These are phyloP conservation scores for Angomonas ambiguus DNA, from an alignment of 208 protist genomes.

Conservation along the genomic window DNA sequence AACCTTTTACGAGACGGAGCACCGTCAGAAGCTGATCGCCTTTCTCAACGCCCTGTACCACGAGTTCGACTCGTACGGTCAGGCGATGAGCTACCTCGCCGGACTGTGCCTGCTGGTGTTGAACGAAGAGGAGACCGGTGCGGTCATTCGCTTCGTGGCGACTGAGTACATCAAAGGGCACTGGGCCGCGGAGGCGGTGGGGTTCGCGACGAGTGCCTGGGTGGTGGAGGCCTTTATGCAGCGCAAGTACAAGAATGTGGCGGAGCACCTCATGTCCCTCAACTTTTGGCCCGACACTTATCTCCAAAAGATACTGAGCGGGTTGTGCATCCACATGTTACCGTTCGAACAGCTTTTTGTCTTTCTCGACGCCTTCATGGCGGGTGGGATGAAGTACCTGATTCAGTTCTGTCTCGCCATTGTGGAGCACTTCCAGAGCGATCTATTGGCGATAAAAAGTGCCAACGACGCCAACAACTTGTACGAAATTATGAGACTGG, in stretches of 20 bases:
- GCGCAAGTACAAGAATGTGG: slow-evolving; percentile 60
- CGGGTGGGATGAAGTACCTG: slow-evolving; percentile 67
- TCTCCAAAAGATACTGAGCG: slow-evolving; percentile 88
- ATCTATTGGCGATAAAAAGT: slow-evolving; percentile 59
- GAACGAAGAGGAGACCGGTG: slow-evolving; percentile 75
- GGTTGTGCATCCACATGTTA: slow-evolving; percentile 87
- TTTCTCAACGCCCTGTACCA: slow-evolving; percentile 80
- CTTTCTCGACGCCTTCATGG: slow-evolving; percentile 86
- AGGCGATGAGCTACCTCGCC: slow-evolving; percentile 90
- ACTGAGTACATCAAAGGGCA: slow-evolving; percentile 80
- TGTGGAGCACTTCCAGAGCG: slow-evolving; percentile 75
- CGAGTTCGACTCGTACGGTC: slow-evolving; percentile 83
- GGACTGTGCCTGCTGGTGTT: slow-evolving; percentile 79
- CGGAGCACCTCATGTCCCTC: slow-evolving; percentile 64
- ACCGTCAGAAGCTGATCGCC: slow-evolving; percentile 68
- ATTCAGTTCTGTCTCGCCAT: slow-evolving; percentile 82
- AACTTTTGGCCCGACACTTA: slow-evolving; percentile 91
- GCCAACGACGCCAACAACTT: slow-evolving; percentile 48
- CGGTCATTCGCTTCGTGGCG: slow-evolving; percentile 72
- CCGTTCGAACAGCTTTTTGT: slow-evolving; percentile 75
- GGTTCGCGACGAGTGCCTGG: slow-evolving; percentile 86
- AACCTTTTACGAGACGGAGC: slow-evolving; percentile 73
- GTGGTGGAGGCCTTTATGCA: slow-evolving; percentile 85
- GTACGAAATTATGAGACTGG: slow-evolving; percentile 88
- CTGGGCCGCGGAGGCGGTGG: slow-evolving; percentile 85